Base-by-base conservation (phyloP, 176 grass and related monocot genomes). In the Chrysopogon serrulatus region DNA sequence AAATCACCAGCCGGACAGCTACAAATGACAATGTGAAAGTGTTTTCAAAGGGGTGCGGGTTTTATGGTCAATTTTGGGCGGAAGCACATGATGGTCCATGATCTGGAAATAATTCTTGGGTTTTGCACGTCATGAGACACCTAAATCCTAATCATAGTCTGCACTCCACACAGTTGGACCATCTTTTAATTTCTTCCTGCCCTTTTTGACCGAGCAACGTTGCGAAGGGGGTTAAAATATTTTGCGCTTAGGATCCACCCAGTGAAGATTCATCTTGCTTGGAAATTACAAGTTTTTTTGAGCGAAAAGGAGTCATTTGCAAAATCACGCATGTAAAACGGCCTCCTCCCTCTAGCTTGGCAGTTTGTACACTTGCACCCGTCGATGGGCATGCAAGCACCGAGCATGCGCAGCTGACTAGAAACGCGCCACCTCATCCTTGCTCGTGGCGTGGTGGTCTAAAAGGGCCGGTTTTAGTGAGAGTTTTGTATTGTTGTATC, bases 171-270 rank as follows among this genome's bases (percentile, higher is more conserved):
- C 37, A 37, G 30, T 34, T 42, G 8, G 67, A 65, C 15, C 66
- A 34, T 77, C 63, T 43, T 60, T 80, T n/a, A n/a, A n/a, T n/a
- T n/a, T 77, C 37, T 76, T 15, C 76, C 10, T 34, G 43, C 65
- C 34, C 84, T 66, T 86, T 86, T 83, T 90, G 73, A 86, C 84
- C 73, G 13, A 48, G 65, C 71, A 27, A 34, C 41, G 27, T 5
- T 18, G 17, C 8, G 24, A n/a, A 48, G 26, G 48, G 64, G 61
- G 10, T 8, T 23, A 26, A 76, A 47, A 30, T 6, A n/a, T 45
- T 65, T 78, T 44, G n/a, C 13, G 44, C 42, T 16, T 1, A 47
- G n/a, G 12, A 42, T 6, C 24, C 28, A n/a, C 24, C 8, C 51
- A 59, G 10, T 17, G 49, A 16, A 10, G 34, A 23, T 39, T 39